Evolutionary conservation across 2,329 filamentous ascomycete genomes (phyloP).

Genomic region (Alternaria brassicae): DNA sequence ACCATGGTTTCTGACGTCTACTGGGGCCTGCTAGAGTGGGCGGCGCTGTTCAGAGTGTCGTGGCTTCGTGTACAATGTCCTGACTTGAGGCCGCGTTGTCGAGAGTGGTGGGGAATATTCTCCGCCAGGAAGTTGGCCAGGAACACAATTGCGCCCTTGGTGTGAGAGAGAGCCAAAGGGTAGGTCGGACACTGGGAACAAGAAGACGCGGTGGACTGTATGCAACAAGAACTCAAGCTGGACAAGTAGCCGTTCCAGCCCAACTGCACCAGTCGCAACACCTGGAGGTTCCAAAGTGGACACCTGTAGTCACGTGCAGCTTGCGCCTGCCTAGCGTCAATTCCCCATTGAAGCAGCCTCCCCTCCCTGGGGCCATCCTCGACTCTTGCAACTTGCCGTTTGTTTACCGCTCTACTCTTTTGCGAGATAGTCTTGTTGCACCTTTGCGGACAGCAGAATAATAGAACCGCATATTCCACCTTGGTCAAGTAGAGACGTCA

Average conservation of each 20-base stretch:
- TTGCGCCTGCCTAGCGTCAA: slow-evolving; percentile 21
- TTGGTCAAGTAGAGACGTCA: neutral
- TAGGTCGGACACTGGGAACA: neutral
- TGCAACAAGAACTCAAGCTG: neutral
- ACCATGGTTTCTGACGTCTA: slow-evolving; percentile 38
- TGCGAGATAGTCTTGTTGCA: neutral
- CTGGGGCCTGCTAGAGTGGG: slow-evolving; percentile 3
- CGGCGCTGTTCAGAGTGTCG: neutral
- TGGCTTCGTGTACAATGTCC: slow-evolving; percentile 4
- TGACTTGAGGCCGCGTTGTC: slow-evolving; percentile 13
- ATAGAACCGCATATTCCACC: neutral
- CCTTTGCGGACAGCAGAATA: neutral
- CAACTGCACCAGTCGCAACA: slow-evolving; percentile 28
- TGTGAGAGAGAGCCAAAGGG: neutral
- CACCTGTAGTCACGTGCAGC: slow-evolving; percentile 30
- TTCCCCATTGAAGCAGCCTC: slow-evolving; percentile 21
- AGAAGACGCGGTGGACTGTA: slow-evolving; percentile 1
- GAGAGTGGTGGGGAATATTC: slow-evolving; percentile 29
- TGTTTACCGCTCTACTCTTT: neutral
- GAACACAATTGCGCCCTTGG: slow-evolving; percentile 6
- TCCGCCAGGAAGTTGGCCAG: slow-evolving; percentile 20
- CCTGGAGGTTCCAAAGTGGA: slow-evolving; percentile 35
- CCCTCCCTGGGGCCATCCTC: neutral
- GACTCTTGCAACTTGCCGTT: neutral
- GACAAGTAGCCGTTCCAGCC: slow-evolving; percentile 14